phyloP scores from a whole-genome alignment of 176 grass and related monocot species.

The Thalia dealbata region DNA sequence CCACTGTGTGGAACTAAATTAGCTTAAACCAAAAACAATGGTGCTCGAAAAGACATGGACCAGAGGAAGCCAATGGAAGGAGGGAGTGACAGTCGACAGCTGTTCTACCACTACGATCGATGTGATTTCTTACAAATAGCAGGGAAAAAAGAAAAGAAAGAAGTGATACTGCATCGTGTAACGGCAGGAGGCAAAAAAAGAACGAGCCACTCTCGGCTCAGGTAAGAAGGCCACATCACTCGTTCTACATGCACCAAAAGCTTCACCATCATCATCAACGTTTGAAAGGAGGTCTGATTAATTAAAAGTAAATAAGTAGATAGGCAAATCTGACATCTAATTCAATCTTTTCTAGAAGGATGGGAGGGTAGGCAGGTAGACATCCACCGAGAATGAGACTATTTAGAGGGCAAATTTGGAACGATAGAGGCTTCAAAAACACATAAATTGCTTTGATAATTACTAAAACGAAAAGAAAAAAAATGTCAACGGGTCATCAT shows the following conservation, averaged over 20 bases:
- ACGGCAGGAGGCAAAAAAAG: not conserved
- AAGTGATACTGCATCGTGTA: not conserved
- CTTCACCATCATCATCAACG: not conserved
- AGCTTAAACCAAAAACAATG: not conserved
- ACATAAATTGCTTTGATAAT: too few species aligned
- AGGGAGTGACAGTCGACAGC: slow-evolving; percentile 8
- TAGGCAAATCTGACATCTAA: not conserved
- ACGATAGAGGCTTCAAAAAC: not conserved
- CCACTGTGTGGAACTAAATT: too few species aligned
- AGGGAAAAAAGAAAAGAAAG: not conserved
- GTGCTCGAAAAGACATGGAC: slow-evolving; percentile 12
- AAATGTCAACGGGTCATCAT: not conserved
- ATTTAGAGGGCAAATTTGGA: not conserved
- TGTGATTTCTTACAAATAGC: not conserved
- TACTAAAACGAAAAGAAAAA: not conserved
- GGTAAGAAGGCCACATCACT: slow-evolving; percentile 11
- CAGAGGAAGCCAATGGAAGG: not conserved
- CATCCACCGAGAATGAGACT: not conserved
- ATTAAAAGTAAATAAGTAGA: not conserved
- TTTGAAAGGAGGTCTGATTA: too few species aligned
- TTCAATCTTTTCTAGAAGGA: not conserved
- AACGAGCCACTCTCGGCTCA: not conserved
- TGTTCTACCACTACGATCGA: slow-evolving; percentile 33
- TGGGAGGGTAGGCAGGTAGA: not conserved
- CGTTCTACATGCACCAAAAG: not conserved